These are phyloP conservation scores for Diospyros kaki DNA, from an alignment of 148 eudicot species.

Conservation along the genomic window DNA sequence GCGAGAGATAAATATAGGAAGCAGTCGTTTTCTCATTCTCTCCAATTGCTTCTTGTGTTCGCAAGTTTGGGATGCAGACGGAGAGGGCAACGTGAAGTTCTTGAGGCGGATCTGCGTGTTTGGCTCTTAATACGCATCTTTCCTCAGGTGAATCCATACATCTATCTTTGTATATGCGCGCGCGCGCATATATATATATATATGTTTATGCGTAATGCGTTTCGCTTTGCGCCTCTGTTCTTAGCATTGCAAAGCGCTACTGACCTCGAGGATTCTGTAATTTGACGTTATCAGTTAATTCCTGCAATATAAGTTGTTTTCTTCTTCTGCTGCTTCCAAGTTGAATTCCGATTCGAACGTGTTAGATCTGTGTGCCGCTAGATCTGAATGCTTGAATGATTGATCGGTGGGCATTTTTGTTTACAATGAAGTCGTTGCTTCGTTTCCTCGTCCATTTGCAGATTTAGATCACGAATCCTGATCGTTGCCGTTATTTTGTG, in stretches of 20 bases:
- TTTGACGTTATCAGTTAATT: not conserved
- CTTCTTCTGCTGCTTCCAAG: not conserved
- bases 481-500: not conserved
- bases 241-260: no score
- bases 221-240: not conserved
- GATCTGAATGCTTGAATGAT: no score
- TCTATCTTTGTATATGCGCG: not conserved
- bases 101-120: no score
- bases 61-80: no score
- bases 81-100: no score
- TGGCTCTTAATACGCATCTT: slow-evolving; percentile 1
- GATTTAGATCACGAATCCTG: not conserved
- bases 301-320: not conserved
- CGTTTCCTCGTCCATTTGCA: not conserved
- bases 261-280: not conserved
- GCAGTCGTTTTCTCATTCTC: no score
- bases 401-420: not conserved
- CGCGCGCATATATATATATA: not conserved
- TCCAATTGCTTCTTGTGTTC: no score
- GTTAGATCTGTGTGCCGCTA: slow-evolving; percentile 6
- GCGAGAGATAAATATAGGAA: no score
- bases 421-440: not conserved
- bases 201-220: not conserved
- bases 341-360: not conserved
- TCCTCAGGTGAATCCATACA: not conserved